Evolutionary conservation across 371 early-diverging fungal species (phyloP).

Genomic region (Mucor saturninus): DNA sequence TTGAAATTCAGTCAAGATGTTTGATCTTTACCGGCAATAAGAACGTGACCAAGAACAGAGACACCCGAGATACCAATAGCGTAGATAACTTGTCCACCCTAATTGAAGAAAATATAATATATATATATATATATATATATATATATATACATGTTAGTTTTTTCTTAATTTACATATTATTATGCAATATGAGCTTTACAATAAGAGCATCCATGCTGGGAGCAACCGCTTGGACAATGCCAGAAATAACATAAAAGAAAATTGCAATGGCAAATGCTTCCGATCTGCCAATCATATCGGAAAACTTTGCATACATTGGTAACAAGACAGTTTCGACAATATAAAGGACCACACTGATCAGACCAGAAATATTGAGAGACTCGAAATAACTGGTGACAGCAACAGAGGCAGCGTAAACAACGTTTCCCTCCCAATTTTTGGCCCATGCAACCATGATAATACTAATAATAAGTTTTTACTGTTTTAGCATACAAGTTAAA

Average conservation of each 20-base stretch:
- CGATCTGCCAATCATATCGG: constrained; percentile 36
- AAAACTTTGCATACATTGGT: constrained; percentile 36
- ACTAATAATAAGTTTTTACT: not conserved
- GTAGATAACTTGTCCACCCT: constrained; percentile 45
- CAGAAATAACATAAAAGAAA: constrained; percentile 28
- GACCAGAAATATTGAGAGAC: constrained; percentile 18
- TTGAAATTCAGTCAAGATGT: not conserved
- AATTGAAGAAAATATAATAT: not conserved
- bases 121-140: not conserved
- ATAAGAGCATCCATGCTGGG: constrained; percentile 22
- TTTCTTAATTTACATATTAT: too few relatives aligned
- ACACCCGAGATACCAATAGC: constrained; percentile 44
- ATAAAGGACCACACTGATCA: constrained; percentile 27
- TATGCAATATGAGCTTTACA: constrained; percentile 7
- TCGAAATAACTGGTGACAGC: constrained; percentile 23
- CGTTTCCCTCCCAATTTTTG: constrained; percentile 33
- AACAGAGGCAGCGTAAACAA: constrained; percentile 18
- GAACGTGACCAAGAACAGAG: constrained; percentile 37
- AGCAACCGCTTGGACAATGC: constrained; percentile 27
- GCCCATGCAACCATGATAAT: constrained; percentile 35
- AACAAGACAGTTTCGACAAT: constrained; percentile 32
- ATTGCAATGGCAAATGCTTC: constrained; percentile 28
- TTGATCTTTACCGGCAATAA: constrained; percentile 40
- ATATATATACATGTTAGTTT: not conserved
- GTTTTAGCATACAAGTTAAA: not conserved